Evolutionary conservation across 2,329 filamentous ascomycete species (phyloP), one percentile per base, ranked within the genome.

Genomic region (Botrytis deweyae): DNA sequence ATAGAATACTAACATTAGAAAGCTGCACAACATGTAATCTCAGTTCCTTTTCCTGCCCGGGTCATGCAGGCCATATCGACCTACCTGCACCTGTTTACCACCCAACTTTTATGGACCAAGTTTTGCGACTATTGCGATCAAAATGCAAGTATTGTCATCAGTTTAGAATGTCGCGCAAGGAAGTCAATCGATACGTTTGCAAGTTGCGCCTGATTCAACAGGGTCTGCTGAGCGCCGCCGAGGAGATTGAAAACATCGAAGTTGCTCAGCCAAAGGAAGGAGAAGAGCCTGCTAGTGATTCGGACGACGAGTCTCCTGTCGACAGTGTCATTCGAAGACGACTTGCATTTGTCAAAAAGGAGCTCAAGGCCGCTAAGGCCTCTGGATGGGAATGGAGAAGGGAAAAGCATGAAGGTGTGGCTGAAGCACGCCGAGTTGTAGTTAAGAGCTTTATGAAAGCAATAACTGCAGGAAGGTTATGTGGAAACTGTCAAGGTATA

Each of bases 1-100:
- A 46, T 9, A 29, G 18, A 36, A 70, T 58, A 5, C 64, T 74
- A 58, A 73, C 65, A 40, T 72, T 69, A 76, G 61, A 72, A 79
- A 97, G 94, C 81, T 99, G 96, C 85, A 88, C 94, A 79, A 99
- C 96, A 82, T 99, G 96, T 84, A 93, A 95, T 78, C 88, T 97
- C 77, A 92, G 91, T 80, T 91, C 91, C 75, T 88, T 90, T 80
- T 89, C 89, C 79, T 99, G 97, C 82, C 94, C 95, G 10, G 97
- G 97, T 73, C 97, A 99, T 85, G 89, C 92, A 74, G 97, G 96
- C 71, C 96, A 99, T 81, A 97, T 99, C 82, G 94, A 98, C 79
- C 90, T 99, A 20, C 95, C 96, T 22, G 92, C 95, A 20, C 93
- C 93, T 65, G 93, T 98, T 70, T 99, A 98, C 82, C 95, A 99